These are phyloP conservation scores for Ophiostoma ips DNA, from an alignment of 2,329 filamentous ascomycete genomes.

Conservation along the genomic window DNA sequence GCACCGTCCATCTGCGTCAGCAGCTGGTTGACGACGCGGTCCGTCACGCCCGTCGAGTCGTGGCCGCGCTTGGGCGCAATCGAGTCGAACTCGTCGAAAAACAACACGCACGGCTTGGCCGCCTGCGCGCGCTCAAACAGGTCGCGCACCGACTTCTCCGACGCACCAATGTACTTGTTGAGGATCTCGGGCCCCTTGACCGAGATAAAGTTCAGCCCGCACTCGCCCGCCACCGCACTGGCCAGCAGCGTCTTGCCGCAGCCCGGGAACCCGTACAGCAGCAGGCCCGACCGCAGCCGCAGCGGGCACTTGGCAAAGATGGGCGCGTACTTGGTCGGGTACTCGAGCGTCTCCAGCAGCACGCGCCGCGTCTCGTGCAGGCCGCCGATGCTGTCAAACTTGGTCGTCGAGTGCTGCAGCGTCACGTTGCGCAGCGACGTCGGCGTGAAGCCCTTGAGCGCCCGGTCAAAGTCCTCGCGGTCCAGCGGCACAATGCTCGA, in stretches of 20 bases:
- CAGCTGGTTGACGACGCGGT: constrained; percentile 94
- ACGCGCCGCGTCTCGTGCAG: constrained; percentile 74
- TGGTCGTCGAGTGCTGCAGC: constrained; percentile 81
- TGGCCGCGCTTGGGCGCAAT: constrained; percentile 96
- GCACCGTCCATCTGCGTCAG: constrained; percentile 98
- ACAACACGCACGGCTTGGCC: constrained; percentile 83
- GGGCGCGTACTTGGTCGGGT: constrained; percentile 93
- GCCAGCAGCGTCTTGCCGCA: constrained; percentile 95
- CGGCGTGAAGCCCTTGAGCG: constrained; percentile 84
- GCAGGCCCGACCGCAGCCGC: constrained; percentile 79
- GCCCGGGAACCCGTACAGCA: constrained; percentile 89
- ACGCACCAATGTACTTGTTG: constrained; percentile 98
- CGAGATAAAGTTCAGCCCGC: constrained; percentile 93
- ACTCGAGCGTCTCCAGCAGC: constrained; percentile 89
- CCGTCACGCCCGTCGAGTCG: constrained; percentile 95
- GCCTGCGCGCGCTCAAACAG: constrained; percentile 86
- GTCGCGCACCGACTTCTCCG: constrained; percentile 90
- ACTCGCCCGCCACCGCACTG: constrained; percentile 93
- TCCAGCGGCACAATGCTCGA: constrained; percentile 48
- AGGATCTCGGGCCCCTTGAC: constrained; percentile 97
- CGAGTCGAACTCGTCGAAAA: constrained; percentile 97
- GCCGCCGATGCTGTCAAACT: constrained; percentile 84
- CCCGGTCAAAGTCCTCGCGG: constrained; percentile 65
- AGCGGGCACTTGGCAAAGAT: constrained; percentile 95
- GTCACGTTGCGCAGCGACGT: constrained; percentile 90